phyloP scores from a whole-genome alignment of 2,329 filamentous ascomycete species.

The Sarocladium oryzae region DNA sequence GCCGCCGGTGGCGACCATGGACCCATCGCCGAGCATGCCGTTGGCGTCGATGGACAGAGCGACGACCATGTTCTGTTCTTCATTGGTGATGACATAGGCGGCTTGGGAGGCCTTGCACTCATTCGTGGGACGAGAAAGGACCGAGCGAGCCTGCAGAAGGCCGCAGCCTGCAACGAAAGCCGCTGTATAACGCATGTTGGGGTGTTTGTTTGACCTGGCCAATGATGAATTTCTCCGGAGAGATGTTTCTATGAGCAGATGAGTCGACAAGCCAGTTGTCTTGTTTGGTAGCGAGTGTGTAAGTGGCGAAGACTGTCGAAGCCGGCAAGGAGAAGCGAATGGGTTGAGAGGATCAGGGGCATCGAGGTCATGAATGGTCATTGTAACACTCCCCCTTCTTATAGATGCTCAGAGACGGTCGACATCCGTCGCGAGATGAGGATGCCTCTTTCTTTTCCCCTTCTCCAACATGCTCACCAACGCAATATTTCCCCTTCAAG shows the following conservation, averaged over 20 bases:
- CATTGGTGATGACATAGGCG: conserved; percentile 51
- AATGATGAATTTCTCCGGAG: too few relatives aligned
- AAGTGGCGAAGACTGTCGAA: too few relatives aligned
- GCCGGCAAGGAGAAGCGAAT: too few relatives aligned
- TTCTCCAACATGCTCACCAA: background rate
- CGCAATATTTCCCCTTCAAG: background rate
- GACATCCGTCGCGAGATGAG: too few relatives aligned
- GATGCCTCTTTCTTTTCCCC: background rate
- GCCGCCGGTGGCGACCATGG: conserved; percentile 39
- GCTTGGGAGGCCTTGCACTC: conserved; percentile 29
- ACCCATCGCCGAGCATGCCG: conserved; percentile 39
- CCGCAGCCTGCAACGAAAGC: background rate
- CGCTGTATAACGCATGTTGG: conserved; percentile 2
- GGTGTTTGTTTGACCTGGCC: background rate
- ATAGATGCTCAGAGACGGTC: too few relatives aligned
- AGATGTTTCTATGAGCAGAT: background rate
- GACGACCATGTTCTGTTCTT: conserved; percentile 40
- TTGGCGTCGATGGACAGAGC: conserved; percentile 40
- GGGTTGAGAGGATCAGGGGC: too few relatives aligned
- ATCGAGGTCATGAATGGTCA: too few relatives aligned
- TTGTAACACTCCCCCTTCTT: too few relatives aligned
- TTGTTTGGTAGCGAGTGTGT: too few relatives aligned
- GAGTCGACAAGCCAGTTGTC: background rate
- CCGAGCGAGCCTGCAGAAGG: conserved; percentile 4
- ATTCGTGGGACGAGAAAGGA: background rate